These are phyloP conservation scores for Yamadazyma oceani DNA, from an alignment of 1,139 yeast species.

Conservation along the genomic window DNA sequence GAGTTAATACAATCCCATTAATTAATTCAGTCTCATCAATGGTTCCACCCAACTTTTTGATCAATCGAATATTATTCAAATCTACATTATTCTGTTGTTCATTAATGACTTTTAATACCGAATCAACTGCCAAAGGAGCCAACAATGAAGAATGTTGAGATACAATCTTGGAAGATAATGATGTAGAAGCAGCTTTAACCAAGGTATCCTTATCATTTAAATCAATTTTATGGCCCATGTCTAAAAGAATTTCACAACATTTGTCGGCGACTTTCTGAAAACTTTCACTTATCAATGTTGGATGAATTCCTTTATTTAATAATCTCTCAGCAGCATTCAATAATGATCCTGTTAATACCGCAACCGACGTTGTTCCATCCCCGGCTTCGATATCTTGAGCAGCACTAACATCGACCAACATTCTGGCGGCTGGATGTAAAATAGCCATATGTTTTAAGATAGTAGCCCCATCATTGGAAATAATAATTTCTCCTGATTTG, in stretches of 20 bases:
- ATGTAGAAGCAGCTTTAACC: slow-evolving; percentile 90
- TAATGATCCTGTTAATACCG: slow-evolving; percentile 89
- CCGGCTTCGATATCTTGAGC: slow-evolving; percentile 99
- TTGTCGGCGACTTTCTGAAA: slow-evolving; percentile 91
- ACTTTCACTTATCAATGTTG: slow-evolving; percentile 90
- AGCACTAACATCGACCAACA: slow-evolving; percentile 95
- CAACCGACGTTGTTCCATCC: slow-evolving; percentile 98
- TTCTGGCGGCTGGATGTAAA: slow-evolving; percentile 96
- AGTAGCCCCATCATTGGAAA: slow-evolving; percentile 97
- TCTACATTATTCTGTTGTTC: slow-evolving; percentile 64
- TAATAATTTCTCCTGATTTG: slow-evolving; percentile 85
- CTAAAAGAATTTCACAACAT: slow-evolving; percentile 80
- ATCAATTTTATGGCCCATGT: slow-evolving; percentile 78
- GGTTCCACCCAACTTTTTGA: slow-evolving; percentile 96
- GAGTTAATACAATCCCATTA: slow-evolving; percentile 92
- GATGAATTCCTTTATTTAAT: slow-evolving; percentile 89
- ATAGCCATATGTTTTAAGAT: slow-evolving; percentile 97
- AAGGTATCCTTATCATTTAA: slow-evolving; percentile 78
- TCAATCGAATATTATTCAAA: slow-evolving; percentile 79
- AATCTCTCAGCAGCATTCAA: slow-evolving; percentile 93
- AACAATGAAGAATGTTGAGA: slow-evolving; percentile 82
- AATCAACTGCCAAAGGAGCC: slow-evolving; percentile 94
- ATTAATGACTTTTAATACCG: slow-evolving; percentile 77
- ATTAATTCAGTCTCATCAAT: slow-evolving; percentile 94
- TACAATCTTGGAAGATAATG: slow-evolving; percentile 91